Conservation (phyloP, 768 basidiomycete genomes). For the Tubosaeta sp. region DNA sequence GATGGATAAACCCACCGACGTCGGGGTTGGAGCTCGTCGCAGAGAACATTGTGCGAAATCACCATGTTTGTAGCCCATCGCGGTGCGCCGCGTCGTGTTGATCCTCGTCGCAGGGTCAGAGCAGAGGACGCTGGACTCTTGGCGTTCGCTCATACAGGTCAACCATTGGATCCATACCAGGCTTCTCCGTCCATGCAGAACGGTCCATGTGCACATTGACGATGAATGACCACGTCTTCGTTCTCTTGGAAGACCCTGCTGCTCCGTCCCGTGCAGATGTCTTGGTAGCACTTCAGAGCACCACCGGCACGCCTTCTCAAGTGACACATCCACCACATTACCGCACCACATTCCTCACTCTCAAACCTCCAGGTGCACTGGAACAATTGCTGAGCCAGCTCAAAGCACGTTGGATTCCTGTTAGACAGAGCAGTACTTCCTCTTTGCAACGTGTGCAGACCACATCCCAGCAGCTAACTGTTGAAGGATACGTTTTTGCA, state of each 20-base stretch:
- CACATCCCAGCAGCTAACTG: slow-evolving; percentile 57
- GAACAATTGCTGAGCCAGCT: slow-evolving; percentile 73
- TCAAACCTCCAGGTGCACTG: slow-evolving; percentile 68
- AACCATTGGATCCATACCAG: slow-evolving; percentile 53
- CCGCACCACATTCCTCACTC: slow-evolving; percentile 71
- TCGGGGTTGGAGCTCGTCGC: slow-evolving; percentile 63
- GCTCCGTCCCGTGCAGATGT: slow-evolving; percentile 68
- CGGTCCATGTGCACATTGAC: slow-evolving; percentile 73
- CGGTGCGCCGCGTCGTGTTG: slow-evolving; percentile 10
- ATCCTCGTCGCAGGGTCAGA: slow-evolving; percentile 45
- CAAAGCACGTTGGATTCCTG: slow-evolving; percentile 71
- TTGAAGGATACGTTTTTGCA: slow-evolving; percentile 70
- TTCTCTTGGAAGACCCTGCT: slow-evolving; percentile 69
- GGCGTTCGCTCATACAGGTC: slow-evolving; percentile 73
- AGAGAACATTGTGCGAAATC: slow-evolving; percentile 67
- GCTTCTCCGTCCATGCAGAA: slow-evolving; percentile 50
- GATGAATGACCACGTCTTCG: slow-evolving; percentile 79
- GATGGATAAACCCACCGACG: slow-evolving; percentile 81
- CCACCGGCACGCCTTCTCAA: slow-evolving; percentile 25
- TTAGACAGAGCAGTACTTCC: slow-evolving; percentile 45
- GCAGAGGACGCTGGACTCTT: slow-evolving; percentile 63
- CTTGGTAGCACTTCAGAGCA: slow-evolving; percentile 33
- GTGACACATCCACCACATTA: slow-evolving; percentile 48
- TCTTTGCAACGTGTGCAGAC: slow-evolving; percentile 44
- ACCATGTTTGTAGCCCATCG: slow-evolving; percentile 45